A percentile compares a stretch with the other conserved stretches of the same genome.
These are phyloP conservation scores for Euphorbia lathyris DNA, from an alignment of 345 rosid genomes.

Conservation along the genomic window DNA sequence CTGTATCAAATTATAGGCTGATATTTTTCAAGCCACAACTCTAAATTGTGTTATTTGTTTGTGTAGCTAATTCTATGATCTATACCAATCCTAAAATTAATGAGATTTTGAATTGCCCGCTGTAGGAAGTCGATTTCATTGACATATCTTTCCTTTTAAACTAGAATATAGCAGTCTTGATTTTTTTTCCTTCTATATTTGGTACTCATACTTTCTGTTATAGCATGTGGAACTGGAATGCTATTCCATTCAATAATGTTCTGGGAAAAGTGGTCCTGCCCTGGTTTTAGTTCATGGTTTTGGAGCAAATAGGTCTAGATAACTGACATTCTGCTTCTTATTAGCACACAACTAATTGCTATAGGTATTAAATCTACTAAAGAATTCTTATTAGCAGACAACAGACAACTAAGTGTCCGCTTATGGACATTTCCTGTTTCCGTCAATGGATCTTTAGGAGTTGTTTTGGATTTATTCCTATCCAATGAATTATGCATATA, in stretches of 20 bases:
- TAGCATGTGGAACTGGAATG: constrained; percentile 89
- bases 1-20: not conserved
- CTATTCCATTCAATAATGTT: constrained; percentile 67
- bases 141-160: not conserved
- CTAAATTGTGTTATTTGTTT: not conserved
- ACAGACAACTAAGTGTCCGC: too few species aligned
- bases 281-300: constrained; percentile 83
- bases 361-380: constrained; percentile 45
- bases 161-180: not conserved
- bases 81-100: too few species aligned
- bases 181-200: not conserved
- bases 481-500: too few species aligned
- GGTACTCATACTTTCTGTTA: constrained; percentile 15
- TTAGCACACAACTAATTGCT: constrained; percentile 46
- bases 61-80: too few species aligned
- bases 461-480: too few species aligned
- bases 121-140: not conserved
- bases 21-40: not conserved
- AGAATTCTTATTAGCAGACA: too few species aligned
- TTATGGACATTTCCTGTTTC: too few species aligned
- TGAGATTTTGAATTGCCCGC: not conserved
- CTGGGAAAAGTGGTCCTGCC: constrained; percentile 77
- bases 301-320: constrained; percentile 93
- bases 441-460: too few species aligned
- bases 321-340: constrained; percentile 52